Evolutionary conservation across 1,139 yeast genomes (phyloP), one percentile per base, ranked within the genome.

Genomic region (Blastobotrys illinoisensis): DNA sequence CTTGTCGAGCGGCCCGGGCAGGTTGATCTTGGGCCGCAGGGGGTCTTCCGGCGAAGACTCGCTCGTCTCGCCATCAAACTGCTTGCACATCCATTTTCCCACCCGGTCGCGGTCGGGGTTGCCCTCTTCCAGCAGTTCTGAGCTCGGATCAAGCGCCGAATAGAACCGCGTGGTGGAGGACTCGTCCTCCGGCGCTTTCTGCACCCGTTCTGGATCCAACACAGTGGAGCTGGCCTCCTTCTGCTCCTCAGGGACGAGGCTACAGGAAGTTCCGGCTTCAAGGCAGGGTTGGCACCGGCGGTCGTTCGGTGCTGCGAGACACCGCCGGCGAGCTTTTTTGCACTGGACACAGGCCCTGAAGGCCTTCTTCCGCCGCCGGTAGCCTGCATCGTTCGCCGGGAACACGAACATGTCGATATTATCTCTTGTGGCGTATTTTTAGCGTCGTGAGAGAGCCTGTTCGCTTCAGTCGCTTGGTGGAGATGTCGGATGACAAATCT

Each of bases 301-400:
- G 18, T 52, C 57, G 28, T 52, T 45, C 6, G 49, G 49, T 5
- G 55, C 49, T 2, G 58, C 53, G 2, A 50, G 44, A 44, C 62
- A 59, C 44, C 62, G 52, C 45, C 56, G 49, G 19, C 66, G 63
- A 52, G 72, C 73, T 36, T 64, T 59, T n/a, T 79, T 71, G 62
- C 81, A 77, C 54, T 67, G 71, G 40, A 40, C 65, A 59, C 81
- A 77, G 55, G 80, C 77, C 53, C 74, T 70, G 61, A 73, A 77
- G 5, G 79, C 75, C 47, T 80, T 68, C 61, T 77, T 76, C 49
- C 81, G 64, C 14, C 75, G 71, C 53, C 74, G 74, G 60, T 76
- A 77, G 60, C 70, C 77, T 16, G 71, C 64, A 61, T 77, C 71
- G 61, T 77, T 76, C 1, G 80, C 81, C 2, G 81, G 81, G 57